These are phyloP conservation scores for Mycena metata DNA, from an alignment of 768 basidiomycete species.

Conservation along the genomic window DNA sequence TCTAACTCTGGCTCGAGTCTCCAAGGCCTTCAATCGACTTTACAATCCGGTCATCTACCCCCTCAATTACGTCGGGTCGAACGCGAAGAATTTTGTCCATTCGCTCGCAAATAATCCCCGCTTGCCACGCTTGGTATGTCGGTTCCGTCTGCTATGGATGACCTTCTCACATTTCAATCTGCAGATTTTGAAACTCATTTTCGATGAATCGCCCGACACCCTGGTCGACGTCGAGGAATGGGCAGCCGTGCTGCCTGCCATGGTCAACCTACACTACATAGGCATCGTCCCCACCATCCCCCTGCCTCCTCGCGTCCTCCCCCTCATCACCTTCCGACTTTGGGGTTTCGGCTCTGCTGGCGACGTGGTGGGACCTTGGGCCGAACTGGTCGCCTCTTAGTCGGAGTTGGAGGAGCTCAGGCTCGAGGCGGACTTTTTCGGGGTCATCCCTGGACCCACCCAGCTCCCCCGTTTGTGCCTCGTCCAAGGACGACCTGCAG, in stretches of 20 bases:
- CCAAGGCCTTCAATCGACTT: no score
- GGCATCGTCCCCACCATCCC: background rate
- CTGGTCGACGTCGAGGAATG: background rate
- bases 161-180: no score
- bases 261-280: background rate
- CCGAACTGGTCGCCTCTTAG: background rate
- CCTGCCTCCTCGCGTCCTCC: background rate
- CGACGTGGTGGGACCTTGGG: background rate
- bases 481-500: background rate
- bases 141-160: no score
- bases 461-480: background rate
- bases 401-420: background rate
- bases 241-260: background rate
- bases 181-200: background rate
- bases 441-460: background rate
- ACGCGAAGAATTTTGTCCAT: no score
- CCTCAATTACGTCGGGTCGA: no score
- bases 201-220: background rate
- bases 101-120: no score
- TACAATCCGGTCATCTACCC: no score
- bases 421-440: background rate
- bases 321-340: background rate
- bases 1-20: no score
- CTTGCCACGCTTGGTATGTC: no score
- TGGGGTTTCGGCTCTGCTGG: background rate